Base-by-base conservation (phyloP, 768 basidiomycete species). In the Phylloporus scabripes region DNA sequence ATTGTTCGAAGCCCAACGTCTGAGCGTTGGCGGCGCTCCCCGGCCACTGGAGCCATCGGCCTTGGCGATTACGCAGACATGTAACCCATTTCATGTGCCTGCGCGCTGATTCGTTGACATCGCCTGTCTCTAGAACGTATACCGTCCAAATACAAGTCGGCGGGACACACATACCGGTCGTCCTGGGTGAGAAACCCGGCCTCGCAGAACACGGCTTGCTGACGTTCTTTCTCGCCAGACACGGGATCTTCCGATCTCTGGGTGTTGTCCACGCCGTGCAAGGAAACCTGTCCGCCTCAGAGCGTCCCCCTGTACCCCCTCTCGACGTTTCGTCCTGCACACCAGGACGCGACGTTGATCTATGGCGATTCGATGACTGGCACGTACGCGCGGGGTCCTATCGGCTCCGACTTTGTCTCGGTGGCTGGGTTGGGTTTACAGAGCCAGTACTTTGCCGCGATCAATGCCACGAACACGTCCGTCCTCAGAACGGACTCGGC, bases 241-340 rank as follows among this genome's bases (percentile, higher is more conserved):
- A 87, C 85, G 2, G 87, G 87, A 38, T 89, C 87, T 2, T 81
- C 87, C 5, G 87, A 90, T 58, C 62, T 88, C 5, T 90, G 87
- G 87, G 74, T 84, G 9, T 64, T 82, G 23, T 84, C 84, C 0
- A 74, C 80, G 43, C 66, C 73, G 0, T 88, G 83, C 60, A 65
- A 63, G 9, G 54, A 58, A n/a, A 56, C 70, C 2, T 75, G 72
- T 50, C 74, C 74, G 44, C 50, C 66, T 3, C 60, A 58, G 24
- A 63, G 57, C 2, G 62, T 75, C 2, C 69, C 76, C 5, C 61
- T 80, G 21, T 87, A 84, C 58, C 72, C 77, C 1, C 76, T 65
- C 7, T 48, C 69, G 8, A 69, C 60, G 6, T 80, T 87, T 63
- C 65, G 73, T 17, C 68, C 74, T 20, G 61, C 74, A 0, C 70